These are phyloP conservation scores for Mallotus nudiflorus DNA, from an alignment of 345 rosid genomes.

Conservation along the genomic window DNA sequence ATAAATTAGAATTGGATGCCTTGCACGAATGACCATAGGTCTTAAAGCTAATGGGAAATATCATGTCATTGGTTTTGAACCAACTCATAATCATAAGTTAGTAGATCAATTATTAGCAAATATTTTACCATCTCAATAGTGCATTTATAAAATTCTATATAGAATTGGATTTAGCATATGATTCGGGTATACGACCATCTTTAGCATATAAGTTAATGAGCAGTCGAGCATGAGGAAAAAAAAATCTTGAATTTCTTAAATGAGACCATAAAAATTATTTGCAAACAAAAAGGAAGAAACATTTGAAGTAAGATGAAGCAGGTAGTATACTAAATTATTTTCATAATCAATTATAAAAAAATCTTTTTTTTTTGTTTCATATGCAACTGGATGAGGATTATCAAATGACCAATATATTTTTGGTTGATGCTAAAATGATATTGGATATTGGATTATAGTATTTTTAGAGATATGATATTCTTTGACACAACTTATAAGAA, in stretches of 20 bases:
- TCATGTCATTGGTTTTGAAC: background rate
- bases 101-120: background rate
- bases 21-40: background rate
- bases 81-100: background rate
- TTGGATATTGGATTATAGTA: conserved; percentile 28
- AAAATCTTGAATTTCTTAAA: too few relatives aligned
- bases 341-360: conserved; percentile 24
- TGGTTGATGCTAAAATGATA: conserved; percentile 36
- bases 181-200: background rate
- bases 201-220: too few relatives aligned
- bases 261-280: too few relatives aligned
- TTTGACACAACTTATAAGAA: conserved; percentile 32
- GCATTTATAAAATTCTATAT: background rate
- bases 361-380: conserved; percentile 23
- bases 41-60: background rate
- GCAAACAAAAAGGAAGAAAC: too few relatives aligned
- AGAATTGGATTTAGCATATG: background rate
- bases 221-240: too few relatives aligned
- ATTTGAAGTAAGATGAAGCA: too few relatives aligned
- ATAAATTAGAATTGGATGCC: background rate
- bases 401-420: conserved; percentile 35
- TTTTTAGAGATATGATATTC: conserved; percentile 39
- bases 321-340: too few relatives aligned
- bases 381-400: conserved; percentile 33
- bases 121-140: background rate